Conservation (phyloP, 768 basidiomycete species). For the Naganishia onofrii region DNA sequence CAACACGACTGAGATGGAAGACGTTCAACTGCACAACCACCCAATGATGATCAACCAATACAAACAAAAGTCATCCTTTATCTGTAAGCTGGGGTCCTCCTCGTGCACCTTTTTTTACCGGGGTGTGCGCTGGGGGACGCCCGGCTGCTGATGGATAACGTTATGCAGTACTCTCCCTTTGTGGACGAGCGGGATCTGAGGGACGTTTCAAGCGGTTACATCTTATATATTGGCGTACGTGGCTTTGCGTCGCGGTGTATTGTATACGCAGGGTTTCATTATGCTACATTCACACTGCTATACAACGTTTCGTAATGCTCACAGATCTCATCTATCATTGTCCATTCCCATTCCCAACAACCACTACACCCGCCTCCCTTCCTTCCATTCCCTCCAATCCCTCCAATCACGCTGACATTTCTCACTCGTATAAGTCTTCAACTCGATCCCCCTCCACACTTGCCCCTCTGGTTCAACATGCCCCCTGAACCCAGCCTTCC, state of each 20-base stretch:
- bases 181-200: slow-evolving; percentile 16
- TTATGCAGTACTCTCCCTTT: background rate
- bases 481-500: slow-evolving; percentile 72
- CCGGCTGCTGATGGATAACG: slow-evolving; percentile 15
- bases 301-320: background rate
- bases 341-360: background rate
- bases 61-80: slow-evolving; percentile 16
- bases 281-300: no score
- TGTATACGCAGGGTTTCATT: no score
- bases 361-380: slow-evolving; percentile 10
- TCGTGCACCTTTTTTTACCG: no score
- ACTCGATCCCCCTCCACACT: slow-evolving; percentile 42
- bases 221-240: no score
- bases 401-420: slow-evolving; percentile 41
- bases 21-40: no score
- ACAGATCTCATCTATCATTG: background rate
- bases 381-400: slow-evolving; percentile 40
- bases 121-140: no score
- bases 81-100: slow-evolving; percentile 4
- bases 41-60: slow-evolving; percentile 18
- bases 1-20: no score
- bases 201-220: background rate
- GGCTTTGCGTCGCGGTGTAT: no score
- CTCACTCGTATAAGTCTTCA: slow-evolving; percentile 46
- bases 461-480: slow-evolving; percentile 41